These are phyloP conservation scores for Apiotrichum porosum DNA, from an alignment of 1,284 basidiomycete species.

Conservation along the genomic window DNA sequence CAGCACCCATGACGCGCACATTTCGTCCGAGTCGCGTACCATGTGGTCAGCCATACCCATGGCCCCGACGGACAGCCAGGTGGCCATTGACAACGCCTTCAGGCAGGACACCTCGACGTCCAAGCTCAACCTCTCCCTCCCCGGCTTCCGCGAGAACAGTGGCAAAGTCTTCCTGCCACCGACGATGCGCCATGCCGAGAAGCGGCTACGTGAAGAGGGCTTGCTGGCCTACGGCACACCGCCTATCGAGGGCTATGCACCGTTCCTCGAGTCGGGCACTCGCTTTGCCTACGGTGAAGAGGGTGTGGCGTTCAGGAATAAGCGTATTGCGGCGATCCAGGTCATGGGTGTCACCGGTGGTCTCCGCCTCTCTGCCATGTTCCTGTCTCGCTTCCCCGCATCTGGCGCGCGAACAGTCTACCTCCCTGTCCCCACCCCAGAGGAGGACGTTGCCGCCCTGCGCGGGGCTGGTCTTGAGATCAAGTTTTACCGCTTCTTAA, in stretches of 20 bases:
- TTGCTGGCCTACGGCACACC: constrained; percentile 5
- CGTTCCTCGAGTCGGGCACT: constrained; percentile 38
- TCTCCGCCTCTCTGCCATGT: constrained; percentile 84
- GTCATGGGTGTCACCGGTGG: constrained; percentile 95
- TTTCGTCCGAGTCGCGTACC: constrained; percentile 20
- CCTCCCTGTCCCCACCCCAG: constrained; percentile 35
- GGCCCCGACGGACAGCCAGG: constrained; percentile 26
- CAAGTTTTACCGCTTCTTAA: constrained; percentile 62
- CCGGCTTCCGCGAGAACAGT: constrained; percentile 80
- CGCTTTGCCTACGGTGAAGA: constrained; percentile 50
- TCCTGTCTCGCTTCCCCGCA: constrained; percentile 66
- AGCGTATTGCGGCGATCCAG: constrained; percentile 56
- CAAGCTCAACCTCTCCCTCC: constrained; percentile 89
- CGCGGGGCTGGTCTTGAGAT: constrained; percentile 43
- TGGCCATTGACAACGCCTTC: constrained; percentile 58
- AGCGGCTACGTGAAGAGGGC: constrained; percentile 31
- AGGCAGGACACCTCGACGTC: constrained; percentile 72
- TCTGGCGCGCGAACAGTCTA: constrained; percentile 23
- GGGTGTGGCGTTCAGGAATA: constrained; percentile 55
- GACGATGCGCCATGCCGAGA: constrained; percentile 73
- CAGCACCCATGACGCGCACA: constrained; percentile 4
- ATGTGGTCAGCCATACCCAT: constrained; percentile 35
- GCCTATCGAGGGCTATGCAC: constrained; percentile 40
- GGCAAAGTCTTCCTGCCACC: constrained; percentile 88
- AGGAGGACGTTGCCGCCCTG: constrained; percentile 38